Conservation (phyloP, 164 flowering plant species). For the Euptelea pleiosperma region DNA sequence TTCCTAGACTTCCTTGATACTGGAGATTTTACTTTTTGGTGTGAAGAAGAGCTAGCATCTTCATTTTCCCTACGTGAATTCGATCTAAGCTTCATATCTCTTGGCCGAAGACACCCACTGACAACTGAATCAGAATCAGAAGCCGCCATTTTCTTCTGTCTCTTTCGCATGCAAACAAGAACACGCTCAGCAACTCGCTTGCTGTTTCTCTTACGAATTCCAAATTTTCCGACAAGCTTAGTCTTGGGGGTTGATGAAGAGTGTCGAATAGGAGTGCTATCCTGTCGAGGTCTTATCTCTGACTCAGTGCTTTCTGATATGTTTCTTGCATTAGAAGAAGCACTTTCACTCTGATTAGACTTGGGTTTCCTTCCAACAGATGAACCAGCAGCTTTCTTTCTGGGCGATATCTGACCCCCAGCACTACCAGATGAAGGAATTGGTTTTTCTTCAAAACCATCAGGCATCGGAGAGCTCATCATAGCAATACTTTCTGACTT, state of each 20-base stretch:
- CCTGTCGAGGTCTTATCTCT: conserved; percentile 52
- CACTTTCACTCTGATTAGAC: conserved; percentile 73
- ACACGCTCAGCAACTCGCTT: conserved; percentile 79
- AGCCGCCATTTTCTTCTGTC: conserved; percentile 61
- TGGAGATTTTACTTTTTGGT: conserved; percentile 47
- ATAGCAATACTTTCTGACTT: conserved; percentile 44
- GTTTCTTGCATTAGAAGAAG: conserved; percentile 69
- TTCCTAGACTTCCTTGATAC: conserved; percentile 44
- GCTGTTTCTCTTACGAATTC: conserved; percentile 51
- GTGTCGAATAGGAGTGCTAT: conserved; percentile 23
- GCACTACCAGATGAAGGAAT: conserved; percentile 42
- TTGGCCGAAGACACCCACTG: conserved; percentile 40
- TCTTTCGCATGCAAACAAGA: conserved; percentile 55
- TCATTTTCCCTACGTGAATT: conserved; percentile 55
- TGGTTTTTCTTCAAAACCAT: conserved; percentile 39
- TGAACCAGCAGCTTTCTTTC: conserved; percentile 41
- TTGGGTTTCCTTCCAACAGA: conserved; percentile 46
- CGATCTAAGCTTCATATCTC: conserved; percentile 57
- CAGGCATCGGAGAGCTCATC: conserved; percentile 29
- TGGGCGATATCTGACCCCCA: conserved; percentile 33
- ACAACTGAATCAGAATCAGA: conserved; percentile 73
- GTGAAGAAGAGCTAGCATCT: conserved; percentile 59
- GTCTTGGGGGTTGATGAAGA: conserved; percentile 42
- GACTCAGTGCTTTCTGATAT: conserved; percentile 77
- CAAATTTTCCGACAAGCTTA: conserved; percentile 47